Base-by-base conservation (phyloP, 2,329 filamentous ascomycete genomes). In the Calycina herbarum region DNA sequence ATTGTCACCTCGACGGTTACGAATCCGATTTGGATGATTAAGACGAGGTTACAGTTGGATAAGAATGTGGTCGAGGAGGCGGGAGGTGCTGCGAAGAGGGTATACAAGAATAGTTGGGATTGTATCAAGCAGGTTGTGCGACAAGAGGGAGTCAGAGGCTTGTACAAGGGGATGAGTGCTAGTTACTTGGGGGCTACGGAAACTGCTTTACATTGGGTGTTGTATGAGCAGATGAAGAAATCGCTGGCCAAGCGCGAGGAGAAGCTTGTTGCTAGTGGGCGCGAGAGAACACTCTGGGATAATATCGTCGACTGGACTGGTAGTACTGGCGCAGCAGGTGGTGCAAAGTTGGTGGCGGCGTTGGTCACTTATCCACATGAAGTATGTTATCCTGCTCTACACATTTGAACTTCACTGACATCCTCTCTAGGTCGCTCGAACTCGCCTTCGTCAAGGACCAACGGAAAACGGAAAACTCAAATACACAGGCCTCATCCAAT, bases 11-110 rank as follows among this genome's bases (percentile, higher is more conserved):
- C 92, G 58, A 97, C 94, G 0, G 92, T 90, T 27, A 98, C 94
- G 45, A 97, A 97, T 78, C 94, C 94, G 1, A 97, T 98, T 74
- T 98, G 94, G 94, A 85, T 98, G 69, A 88, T 98, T 75, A 98
- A 98, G 83, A 98, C 94, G 51, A 84, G 94, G 38, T 77, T 98
- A 72, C 94, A 98, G 79, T 85, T 98, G 40, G 94, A 98, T 81
- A 96, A 94, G 81, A 92, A 91, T 75, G 86, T 88, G 62, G 90
- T 89, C 17, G 85, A 86, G 72, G 80, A 80, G 68, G 81, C 84
- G 66, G 85, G 80, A 31, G 83, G 82, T 48, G 76, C 79, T 31
- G 79, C 80, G 63, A 81, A 82, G 61, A 83, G 94, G 62, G 88
- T 88, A 74, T 97, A 98, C 79, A 88, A 87, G 76, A 97, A 97